phyloP scores from a whole-genome alignment of 352 stramenopile species.

The Elongisporangium anandrum region DNA sequence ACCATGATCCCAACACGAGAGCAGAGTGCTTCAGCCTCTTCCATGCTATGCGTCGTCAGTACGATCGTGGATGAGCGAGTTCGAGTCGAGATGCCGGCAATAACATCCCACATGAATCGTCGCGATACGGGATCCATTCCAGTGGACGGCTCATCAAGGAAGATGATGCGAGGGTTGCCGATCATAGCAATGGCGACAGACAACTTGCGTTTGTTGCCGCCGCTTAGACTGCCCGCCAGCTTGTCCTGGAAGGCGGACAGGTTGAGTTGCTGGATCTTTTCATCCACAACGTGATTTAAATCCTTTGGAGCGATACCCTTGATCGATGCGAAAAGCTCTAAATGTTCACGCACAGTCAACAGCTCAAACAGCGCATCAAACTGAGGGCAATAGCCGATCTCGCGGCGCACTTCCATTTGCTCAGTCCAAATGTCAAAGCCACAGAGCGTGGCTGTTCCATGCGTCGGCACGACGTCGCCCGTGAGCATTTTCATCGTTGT shows the following conservation, averaged over 20 bases:
- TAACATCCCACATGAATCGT: conserved; percentile 90
- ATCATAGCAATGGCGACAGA: conserved; percentile 93
- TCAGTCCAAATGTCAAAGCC: conserved; percentile 54
- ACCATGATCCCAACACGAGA: conserved; percentile 91
- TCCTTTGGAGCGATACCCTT: conserved; percentile 61
- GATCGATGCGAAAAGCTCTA: conserved; percentile 88
- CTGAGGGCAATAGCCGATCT: conserved; percentile 91
- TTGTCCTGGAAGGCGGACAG: conserved; percentile 73
- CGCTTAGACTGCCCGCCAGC: conserved; percentile 58
- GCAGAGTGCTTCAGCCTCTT: conserved; percentile 89
- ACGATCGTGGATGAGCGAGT: conserved; percentile 69
- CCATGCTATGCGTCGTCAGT: conserved; percentile 92
- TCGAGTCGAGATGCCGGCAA: conserved; percentile 57
- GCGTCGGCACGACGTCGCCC: conserved; percentile 61
- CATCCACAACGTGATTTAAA: conserved; percentile 17
- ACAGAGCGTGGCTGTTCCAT: conserved; percentile 33
- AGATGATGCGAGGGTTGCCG: conserved; percentile 82
- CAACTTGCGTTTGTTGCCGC: conserved; percentile 88
- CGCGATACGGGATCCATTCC: conserved; percentile 92
- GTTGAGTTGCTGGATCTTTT: conserved; percentile 78
- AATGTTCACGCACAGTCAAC: conserved; percentile 82
- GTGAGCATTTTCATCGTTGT: conserved; percentile 94
- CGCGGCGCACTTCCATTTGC: conserved; percentile 52
- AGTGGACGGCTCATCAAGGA: conserved; percentile 87
- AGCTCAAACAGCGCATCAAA: conserved; percentile 82